Evolutionary conservation across 768 basidiomycete genomes (phyloP), one percentile per base, ranked within the genome.

Genomic region (Cystobasidium ongulense): DNA sequence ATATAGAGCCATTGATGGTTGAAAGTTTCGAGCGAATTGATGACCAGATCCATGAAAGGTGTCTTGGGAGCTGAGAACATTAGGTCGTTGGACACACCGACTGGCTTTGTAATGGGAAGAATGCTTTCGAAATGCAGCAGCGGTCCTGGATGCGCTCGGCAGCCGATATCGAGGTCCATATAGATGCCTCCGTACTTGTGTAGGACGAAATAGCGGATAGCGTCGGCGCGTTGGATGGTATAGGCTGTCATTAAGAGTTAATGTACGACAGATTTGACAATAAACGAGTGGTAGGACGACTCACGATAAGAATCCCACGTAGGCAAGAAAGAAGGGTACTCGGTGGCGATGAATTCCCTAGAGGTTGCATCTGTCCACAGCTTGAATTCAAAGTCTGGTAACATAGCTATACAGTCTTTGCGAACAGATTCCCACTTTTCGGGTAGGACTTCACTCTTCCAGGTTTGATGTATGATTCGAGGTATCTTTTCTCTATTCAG

Each of bases 341-440:
- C 82, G 73, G 87, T 82, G 21, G 89, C 88, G 78, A 99, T 90
- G 82, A 99, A 98, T 77, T 90, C 86, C 77, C 93, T 88, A 21
- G 96, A 91, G 75, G 85, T 83, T 10, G 87, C 89, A 81, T 99
- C 95, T 17, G 96, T 95, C 95, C 95, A 99, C 11, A 99, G 85
- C 84, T 88, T 93, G 84, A 96, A 96, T 80, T 97, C 88, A 80
- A 96, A 99, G 85, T 96, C 93, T 5, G 91, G 86, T 88, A 94
- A 93, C 85, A 96, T 88, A 78, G 90, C 87, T 73, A 88, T 86
- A 83, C 96, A 98, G 33, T 84, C 87, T 80, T 91, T 85, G 31
- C 92, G 92, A 52, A 92, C 85, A 50, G 82, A 83, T 75, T 86
- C 85, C 94, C 93, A 99, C 74, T 86, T 85, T 52, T 84, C 82